phyloP scores from a whole-genome alignment of 2,329 filamentous ascomycete species.

The Fusarium incarnatum region DNA sequence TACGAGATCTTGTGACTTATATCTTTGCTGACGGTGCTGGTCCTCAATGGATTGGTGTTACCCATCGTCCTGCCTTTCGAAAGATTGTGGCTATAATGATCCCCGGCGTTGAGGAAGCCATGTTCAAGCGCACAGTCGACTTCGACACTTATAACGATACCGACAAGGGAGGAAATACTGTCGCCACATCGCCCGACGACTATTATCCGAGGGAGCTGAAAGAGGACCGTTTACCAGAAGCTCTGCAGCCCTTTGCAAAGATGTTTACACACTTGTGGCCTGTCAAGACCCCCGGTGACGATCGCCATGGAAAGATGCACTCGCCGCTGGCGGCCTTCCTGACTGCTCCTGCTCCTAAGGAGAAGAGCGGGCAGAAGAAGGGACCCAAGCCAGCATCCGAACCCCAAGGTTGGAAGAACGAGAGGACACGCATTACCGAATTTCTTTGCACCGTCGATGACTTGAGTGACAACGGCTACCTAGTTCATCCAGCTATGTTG shows the following conservation, averaged over 20 bases:
- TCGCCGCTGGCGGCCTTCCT: constrained; percentile 90
- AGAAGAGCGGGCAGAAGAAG: constrained; percentile 68
- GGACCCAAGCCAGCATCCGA: constrained; percentile 71
- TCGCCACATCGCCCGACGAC: constrained; percentile 65
- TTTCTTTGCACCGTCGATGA: constrained; percentile 80
- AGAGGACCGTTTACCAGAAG: constrained; percentile 62
- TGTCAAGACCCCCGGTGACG: constrained; percentile 86
- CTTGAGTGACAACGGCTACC: constrained; percentile 84
- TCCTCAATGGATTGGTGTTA: constrained; percentile 73
- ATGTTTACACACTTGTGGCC: constrained; percentile 94
- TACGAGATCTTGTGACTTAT: constrained; percentile 74
- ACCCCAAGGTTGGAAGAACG: constrained; percentile 75
- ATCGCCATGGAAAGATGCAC: constrained; percentile 81
- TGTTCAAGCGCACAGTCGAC: constrained; percentile 77
- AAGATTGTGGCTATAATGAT: constrained; percentile 94
- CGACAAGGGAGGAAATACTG: constrained; percentile 46
- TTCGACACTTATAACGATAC: constrained; percentile 59
- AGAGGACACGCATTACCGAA: constrained; percentile 83
- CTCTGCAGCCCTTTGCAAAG: constrained; percentile 75
- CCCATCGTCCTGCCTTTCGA: constrained; percentile 71
- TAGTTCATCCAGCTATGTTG: constrained; percentile 83
- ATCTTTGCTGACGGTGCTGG: constrained; percentile 73
- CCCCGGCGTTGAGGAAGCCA: constrained; percentile 87
- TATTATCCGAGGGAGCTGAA: constrained; percentile 68
- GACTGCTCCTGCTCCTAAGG: constrained; percentile 76